Evolutionary conservation across 2,329 filamentous ascomycete species (phyloP).

Genomic region (Aspergillus chevalieri): DNA sequence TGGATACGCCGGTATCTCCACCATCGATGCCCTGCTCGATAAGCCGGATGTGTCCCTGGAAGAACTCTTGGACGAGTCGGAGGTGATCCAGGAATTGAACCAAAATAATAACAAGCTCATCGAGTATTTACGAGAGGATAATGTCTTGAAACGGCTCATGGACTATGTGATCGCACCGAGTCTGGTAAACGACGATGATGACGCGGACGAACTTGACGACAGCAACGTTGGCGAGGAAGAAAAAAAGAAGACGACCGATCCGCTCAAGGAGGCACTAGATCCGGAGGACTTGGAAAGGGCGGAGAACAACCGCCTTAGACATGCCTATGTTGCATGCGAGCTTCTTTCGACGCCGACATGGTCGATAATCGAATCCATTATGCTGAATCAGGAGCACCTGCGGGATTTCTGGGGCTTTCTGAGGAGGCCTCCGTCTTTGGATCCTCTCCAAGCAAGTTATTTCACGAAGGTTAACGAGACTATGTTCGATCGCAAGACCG

Average conservation of each 20-base stretch:
- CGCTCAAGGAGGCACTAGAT: constrained; percentile 28
- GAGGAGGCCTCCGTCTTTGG: constrained; percentile 73
- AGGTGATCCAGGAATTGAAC: constrained; percentile 95
- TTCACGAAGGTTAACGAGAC: constrained; percentile 99
- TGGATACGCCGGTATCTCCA: constrained; percentile 94
- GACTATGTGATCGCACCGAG: constrained; percentile 82
- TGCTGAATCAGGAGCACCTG: constrained; percentile 74
- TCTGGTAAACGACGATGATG: constrained; percentile 47
- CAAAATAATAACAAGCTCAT: constrained; percentile 97
- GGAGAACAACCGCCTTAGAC: constrained; percentile 87
- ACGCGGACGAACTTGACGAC: constrained; percentile 47
- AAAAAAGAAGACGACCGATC: constrained; percentile 35
- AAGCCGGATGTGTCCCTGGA: constrained; percentile 91
- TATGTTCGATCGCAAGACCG: constrained; percentile 95
- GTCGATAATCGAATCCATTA: constrained; percentile 89
- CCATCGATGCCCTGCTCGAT: constrained; percentile 93
- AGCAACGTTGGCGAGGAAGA: constrained; percentile 26
- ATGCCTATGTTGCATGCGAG: constrained; percentile 89
- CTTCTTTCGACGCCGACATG: constrained; percentile 92
- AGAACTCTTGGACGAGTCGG: constrained; percentile 90
- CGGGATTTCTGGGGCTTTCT: constrained; percentile 88
- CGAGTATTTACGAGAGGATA: constrained; percentile 85
- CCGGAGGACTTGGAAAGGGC: constrained; percentile 58
- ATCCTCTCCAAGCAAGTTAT: constrained; percentile 90
- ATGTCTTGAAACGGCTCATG: constrained; percentile 75